These are phyloP conservation scores for Mycena albidolilacea DNA, from an alignment of 768 basidiomycete genomes.

Conservation along the genomic window DNA sequence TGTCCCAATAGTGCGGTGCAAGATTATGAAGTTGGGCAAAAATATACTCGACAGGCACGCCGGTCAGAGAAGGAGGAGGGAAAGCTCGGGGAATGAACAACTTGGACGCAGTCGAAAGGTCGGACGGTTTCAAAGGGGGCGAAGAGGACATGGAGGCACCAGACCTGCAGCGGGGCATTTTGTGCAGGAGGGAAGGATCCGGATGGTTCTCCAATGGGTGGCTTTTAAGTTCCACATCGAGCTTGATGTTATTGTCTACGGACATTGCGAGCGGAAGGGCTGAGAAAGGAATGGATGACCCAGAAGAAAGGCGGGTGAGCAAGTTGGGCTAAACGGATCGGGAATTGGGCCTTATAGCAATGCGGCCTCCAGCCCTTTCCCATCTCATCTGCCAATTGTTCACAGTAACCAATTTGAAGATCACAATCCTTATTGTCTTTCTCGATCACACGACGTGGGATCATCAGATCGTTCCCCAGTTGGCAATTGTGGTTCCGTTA, in stretches of 20 bases:
- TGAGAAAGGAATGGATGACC: conserved; percentile 29
- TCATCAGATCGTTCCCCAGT: conserved; percentile 28
- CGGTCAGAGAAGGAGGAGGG: conserved; percentile 73
- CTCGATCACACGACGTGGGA: conserved; percentile 14
- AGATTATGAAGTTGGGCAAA: conserved; percentile 76
- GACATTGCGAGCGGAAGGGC: conserved; percentile 21
- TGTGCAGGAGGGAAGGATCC: conserved; percentile 36
- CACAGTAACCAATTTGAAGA: conserved; percentile 18
- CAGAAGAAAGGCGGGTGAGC: conserved; percentile 17
- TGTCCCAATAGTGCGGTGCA: conserved; percentile 81
- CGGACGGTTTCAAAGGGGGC: conserved; percentile 37
- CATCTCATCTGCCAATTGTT: conserved; percentile 32
- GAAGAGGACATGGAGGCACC: conserved; percentile 28
- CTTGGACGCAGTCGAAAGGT: conserved; percentile 39
- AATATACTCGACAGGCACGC: conserved; percentile 82
- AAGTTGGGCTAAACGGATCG: conserved; percentile 24
- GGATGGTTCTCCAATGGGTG: conserved; percentile 13
- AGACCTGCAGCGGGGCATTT: conserved; percentile 42
- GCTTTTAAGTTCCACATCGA: conserved; percentile 31
- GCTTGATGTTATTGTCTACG: conserved; percentile 34
- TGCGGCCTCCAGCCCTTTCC: conserved; percentile 11
- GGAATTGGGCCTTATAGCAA: conserved; percentile 37
- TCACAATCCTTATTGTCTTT: conserved; percentile 23
- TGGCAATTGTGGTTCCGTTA: neutral
- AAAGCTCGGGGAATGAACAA: conserved; percentile 72